These are phyloP conservation scores for Coniochaeta sp. DNA, from an alignment of 2,329 filamentous ascomycete genomes.

Conservation along the genomic window DNA sequence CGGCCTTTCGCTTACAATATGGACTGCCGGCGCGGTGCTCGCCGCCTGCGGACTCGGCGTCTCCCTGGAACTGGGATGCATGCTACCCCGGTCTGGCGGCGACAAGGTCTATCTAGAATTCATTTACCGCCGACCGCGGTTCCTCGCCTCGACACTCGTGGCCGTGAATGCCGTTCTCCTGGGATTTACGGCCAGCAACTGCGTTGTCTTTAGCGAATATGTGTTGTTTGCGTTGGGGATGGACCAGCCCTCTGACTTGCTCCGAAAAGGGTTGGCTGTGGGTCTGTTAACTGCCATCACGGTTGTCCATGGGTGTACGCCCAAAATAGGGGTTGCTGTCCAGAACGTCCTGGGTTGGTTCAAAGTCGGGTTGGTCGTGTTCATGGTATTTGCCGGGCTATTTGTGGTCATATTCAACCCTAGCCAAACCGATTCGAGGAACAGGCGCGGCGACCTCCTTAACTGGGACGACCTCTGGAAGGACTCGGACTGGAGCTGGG, in stretches of 20 bases:
- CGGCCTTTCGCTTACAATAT: slow-evolving; percentile 53
- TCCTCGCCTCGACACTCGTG: slow-evolving; percentile 56
- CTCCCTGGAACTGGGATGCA: slow-evolving; percentile 60
- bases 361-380: slow-evolving; percentile 51
- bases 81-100: slow-evolving; percentile 62
- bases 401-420: slow-evolving; percentile 46
- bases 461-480: slow-evolving; percentile 52
- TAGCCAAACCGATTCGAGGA: slow-evolving; percentile 8
- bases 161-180: slow-evolving; percentile 56
- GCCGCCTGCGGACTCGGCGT: slow-evolving; percentile 55
- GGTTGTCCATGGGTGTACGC: slow-evolving; percentile 49
- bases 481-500: slow-evolving; percentile 62
- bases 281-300: slow-evolving; percentile 49
- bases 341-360: slow-evolving; percentile 57
- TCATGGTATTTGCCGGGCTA: slow-evolving; percentile 54
- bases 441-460: slow-evolving; percentile 6
- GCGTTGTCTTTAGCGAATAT: slow-evolving; percentile 62
- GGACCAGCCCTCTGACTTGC: slow-evolving; percentile 38
- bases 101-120: slow-evolving; percentile 67
- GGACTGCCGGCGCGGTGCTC: slow-evolving; percentile 54
- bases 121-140: slow-evolving; percentile 54
- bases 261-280: slow-evolving; percentile 48
- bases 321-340: slow-evolving; percentile 47
- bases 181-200: slow-evolving; percentile 63
- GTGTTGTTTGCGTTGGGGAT: slow-evolving; percentile 49